A percentile compares a stretch with the other conserved stretches of the same genome.
These are phyloP conservation scores for Symmetrospora coprosmae DNA, from an alignment of 768 basidiomycete genomes.

Conservation along the genomic window DNA sequence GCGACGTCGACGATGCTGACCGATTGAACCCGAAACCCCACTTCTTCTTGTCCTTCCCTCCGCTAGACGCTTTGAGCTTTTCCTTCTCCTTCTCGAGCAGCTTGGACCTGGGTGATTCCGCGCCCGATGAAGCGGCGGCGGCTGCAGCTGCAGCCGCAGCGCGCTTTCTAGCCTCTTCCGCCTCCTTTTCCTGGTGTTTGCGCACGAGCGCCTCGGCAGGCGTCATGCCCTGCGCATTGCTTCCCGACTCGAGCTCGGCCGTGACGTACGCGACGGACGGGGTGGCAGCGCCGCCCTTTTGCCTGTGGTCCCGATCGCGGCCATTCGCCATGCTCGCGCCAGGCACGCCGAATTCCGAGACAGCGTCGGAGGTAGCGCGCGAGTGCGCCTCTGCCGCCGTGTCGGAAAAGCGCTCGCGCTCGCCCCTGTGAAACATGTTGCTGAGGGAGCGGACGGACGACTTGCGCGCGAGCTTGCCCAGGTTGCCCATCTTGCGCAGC, in stretches of 20 bases:
- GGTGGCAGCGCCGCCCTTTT: slow-evolving; percentile 53
- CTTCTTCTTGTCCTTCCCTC: slow-evolving; percentile 10
- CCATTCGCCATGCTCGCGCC: slow-evolving; percentile 23
- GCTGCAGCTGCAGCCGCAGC: slow-evolving; percentile 29
- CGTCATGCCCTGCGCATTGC: slow-evolving; percentile 47
- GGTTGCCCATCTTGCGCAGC: slow-evolving; percentile 79
- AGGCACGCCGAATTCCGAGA: slow-evolving; percentile 16
- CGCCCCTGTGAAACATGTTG: slow-evolving; percentile 71
- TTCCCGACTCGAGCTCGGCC: slow-evolving; percentile 60
- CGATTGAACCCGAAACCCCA: slow-evolving; percentile 25
- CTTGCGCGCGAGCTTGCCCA: slow-evolving; percentile 73
- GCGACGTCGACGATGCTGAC: slow-evolving; percentile 20
- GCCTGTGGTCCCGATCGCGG: slow-evolving; percentile 41
- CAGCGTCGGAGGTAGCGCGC: slow-evolving; percentile 16
- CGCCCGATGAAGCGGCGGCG: slow-evolving; percentile 33
- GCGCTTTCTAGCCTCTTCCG: slow-evolving; percentile 33
- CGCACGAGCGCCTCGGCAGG: slow-evolving; percentile 43
- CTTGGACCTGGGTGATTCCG: slow-evolving; percentile 20
- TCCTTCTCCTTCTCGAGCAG: slow-evolving; percentile 31
- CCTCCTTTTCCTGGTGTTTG: slow-evolving; percentile 35
- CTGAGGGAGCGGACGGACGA: slow-evolving; percentile 85
- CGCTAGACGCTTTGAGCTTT: slow-evolving; percentile 19
- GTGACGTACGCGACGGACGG: slow-evolving; percentile 67
- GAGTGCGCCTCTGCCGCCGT: slow-evolving; percentile 23
- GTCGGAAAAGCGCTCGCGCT: slow-evolving; percentile 51